These are phyloP conservation scores for Mortierella alpina DNA, from an alignment of 192 early-diverging fungal species.

Conservation along the genomic window DNA sequence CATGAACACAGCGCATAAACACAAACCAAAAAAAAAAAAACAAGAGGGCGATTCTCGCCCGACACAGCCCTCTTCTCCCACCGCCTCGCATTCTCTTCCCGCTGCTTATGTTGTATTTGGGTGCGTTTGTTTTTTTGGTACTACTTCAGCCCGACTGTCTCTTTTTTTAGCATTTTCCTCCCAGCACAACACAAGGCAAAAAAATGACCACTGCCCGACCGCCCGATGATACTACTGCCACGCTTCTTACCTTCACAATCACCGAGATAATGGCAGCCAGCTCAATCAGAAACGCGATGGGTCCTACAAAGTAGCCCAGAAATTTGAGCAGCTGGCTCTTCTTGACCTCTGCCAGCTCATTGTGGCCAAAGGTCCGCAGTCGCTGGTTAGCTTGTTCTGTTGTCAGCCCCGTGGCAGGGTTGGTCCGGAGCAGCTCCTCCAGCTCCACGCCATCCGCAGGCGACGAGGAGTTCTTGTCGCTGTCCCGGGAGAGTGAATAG, in stretches of 20 bases:
- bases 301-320: slow-evolving; percentile 65
- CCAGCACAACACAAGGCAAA: background rate
- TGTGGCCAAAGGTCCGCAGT: slow-evolving; percentile 76
- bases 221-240: background rate
- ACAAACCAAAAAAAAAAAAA: no score
- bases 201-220: background rate
- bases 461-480: background rate
- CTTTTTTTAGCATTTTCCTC: background rate
- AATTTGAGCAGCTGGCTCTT: slow-evolving; percentile 57
- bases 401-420: slow-evolving; percentile 71
- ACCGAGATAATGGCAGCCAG: slow-evolving; percentile 52
- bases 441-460: slow-evolving; percentile 41
- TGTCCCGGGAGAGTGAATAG: background rate
- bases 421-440: slow-evolving; percentile 66
- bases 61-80: no score
- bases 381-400: slow-evolving; percentile 63
- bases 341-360: slow-evolving; percentile 78
- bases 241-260: slow-evolving; percentile 31
- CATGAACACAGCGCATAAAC: no score
- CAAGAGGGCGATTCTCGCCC: no score
- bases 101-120: no score
- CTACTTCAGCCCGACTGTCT: background rate
- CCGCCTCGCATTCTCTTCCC: no score
- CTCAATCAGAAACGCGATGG: slow-evolving; percentile 77
- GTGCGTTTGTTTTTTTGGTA: background rate